Percentiles rank a stretch among this genome's conserved stretches.
Conservation (phyloP, 169 alveolate species). For the Plasmodium vinckei region DNA sequence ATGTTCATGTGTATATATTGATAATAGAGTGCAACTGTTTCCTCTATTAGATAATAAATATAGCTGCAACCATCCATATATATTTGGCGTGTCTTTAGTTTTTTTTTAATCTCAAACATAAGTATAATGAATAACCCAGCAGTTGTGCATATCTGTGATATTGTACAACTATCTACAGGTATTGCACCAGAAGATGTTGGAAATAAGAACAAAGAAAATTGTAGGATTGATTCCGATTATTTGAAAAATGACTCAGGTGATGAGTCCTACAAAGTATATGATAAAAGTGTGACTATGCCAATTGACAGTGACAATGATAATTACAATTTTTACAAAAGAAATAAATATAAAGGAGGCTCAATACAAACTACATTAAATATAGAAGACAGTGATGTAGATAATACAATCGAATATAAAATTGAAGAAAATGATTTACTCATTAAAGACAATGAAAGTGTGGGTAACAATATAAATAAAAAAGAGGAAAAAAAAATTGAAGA, state of each 20-base stretch:
- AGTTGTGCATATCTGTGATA: constrained; percentile 17
- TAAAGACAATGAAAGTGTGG: constrained; percentile 3
- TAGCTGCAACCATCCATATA: not conserved
- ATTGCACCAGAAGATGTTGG: not conserved
- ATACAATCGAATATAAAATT: constrained; percentile 14
- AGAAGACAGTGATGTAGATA: constrained; percentile 43
- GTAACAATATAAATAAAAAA: not conserved
- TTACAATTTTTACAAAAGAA: constrained; percentile 9
- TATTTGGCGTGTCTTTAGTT: not conserved
- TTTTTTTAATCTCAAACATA: constrained; percentile 14
- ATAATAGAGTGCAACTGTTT: constrained; percentile 34
- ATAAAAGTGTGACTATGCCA: constrained; percentile 63
- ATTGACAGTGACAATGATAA: constrained; percentile 36
- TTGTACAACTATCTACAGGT: not conserved
- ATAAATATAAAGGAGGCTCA: constrained; percentile 44
- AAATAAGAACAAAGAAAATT: constrained; percentile 12
- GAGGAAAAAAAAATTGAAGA: not conserved
- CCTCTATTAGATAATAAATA: constrained; percentile 13
- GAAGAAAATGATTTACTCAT: constrained; percentile 5
- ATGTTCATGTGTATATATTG: constrained; percentile 11
- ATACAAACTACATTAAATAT: constrained; percentile 55
- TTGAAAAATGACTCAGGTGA: constrained; percentile 2
- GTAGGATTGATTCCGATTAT: constrained; percentile 1
- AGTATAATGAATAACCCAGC: constrained; percentile 29
- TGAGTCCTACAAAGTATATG: constrained; percentile 15